Evolutionary conservation across 352 stramenopile species (phyloP).

Genomic region (Pythium scleroteichum): DNA sequence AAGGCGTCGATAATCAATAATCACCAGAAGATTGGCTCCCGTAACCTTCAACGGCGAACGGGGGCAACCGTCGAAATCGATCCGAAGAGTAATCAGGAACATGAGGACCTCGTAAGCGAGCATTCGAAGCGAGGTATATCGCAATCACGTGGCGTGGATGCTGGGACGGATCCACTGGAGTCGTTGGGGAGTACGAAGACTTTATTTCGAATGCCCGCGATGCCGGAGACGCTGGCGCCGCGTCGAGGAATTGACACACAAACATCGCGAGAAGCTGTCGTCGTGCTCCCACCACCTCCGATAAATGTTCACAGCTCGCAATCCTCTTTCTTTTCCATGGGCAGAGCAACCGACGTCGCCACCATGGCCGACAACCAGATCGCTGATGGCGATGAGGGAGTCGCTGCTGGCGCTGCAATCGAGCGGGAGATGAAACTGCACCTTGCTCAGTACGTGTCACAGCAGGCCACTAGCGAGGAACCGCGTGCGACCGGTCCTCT

Average conservation of each 20-base stretch:
- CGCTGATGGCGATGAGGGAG: constrained; percentile 13
- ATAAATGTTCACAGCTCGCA: constrained; percentile 21
- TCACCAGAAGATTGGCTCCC: no score
- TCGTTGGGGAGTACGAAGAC: constrained; percentile 36
- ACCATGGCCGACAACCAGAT: constrained; percentile 12
- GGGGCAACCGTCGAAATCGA: no score
- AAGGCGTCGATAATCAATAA: constrained; percentile 1
- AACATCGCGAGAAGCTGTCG: constrained; percentile 25
- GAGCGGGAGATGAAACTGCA: constrained; percentile 63
- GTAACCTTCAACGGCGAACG: no score
- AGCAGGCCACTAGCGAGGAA: constrained; percentile 12
- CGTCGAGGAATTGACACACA: constrained; percentile 54
- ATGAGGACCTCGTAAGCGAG: not conserved
- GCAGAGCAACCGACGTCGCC: not conserved
- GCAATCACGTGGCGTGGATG: constrained; percentile 31
- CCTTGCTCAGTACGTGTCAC: constrained; percentile 37
- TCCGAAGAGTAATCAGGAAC: constrained; percentile 10
- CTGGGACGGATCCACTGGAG: constrained; percentile 60
- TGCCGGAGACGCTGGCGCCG: constrained; percentile 2
- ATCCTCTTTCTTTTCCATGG: constrained; percentile 11
- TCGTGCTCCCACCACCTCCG: constrained; percentile 36
- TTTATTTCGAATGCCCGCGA: not conserved
- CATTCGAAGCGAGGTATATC: not conserved
- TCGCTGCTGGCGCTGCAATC: constrained; percentile 31
- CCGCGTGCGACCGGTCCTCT: constrained; percentile 5